Conservation (phyloP, 2,329 filamentous ascomycete species). For the Ophiostoma triangulosporum region DNA sequence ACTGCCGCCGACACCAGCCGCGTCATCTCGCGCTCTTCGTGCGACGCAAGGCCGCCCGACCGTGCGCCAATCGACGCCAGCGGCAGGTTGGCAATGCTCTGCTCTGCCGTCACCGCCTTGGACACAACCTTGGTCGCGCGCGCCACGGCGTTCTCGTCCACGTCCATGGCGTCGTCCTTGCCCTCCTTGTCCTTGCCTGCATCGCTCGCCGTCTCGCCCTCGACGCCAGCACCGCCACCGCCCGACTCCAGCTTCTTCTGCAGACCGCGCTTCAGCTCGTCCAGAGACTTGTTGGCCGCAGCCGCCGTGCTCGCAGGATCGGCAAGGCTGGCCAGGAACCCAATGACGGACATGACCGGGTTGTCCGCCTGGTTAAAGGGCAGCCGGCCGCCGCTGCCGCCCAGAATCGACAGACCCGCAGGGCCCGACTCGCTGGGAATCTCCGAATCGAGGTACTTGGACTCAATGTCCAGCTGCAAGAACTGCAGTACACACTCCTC, state of each 20-base stretch:
- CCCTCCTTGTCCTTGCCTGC: conserved; percentile 46
- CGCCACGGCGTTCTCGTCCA: conserved; percentile 40
- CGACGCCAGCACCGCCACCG: conserved; percentile 19
- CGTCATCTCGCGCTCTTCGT: conserved; percentile 94
- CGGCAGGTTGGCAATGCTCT: conserved; percentile 56
- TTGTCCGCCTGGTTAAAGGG: conserved; percentile 91
- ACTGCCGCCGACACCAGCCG: conserved; percentile 83
- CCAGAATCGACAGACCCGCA: conserved; percentile 51
- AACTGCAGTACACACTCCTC: conserved; percentile 98
- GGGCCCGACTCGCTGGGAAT: conserved; percentile 34
- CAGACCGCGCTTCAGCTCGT: conserved; percentile 70
- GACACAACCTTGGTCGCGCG: conserved; percentile 36
- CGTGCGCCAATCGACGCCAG: conserved; percentile 78
- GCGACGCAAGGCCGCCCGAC: conserved; percentile 75
- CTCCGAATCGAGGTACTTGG: conserved; percentile 85
- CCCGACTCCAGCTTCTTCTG: conserved; percentile 59
- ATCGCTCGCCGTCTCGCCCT: conserved; percentile 30
- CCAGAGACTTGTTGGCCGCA: conserved; percentile 75
- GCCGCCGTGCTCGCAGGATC: conserved; percentile 84
- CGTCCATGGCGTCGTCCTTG: conserved; percentile 55
- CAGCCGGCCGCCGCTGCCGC: conserved; percentile 62
- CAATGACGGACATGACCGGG: conserved; percentile 90
- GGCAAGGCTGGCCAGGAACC: conserved; percentile 81
- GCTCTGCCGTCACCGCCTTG: conserved; percentile 36
- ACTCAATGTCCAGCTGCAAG: conserved; percentile 89